phyloP scores from a whole-genome alignment of 495 filamentous ascomycete genomes.

The Beverwykella pulmonaria region DNA sequence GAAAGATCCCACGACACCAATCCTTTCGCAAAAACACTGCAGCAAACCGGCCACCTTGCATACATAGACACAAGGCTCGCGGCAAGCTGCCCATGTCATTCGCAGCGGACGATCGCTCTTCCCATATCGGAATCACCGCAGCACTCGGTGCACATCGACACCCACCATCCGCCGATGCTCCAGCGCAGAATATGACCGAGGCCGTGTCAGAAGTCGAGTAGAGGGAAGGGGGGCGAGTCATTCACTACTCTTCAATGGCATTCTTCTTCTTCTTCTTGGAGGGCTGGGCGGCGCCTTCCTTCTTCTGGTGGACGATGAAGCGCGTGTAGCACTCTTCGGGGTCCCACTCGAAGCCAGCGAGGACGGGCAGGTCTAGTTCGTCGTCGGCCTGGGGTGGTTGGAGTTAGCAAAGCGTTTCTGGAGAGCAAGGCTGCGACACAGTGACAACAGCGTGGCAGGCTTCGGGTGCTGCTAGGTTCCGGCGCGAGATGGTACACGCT shows the following conservation, averaged over 20 bases:
- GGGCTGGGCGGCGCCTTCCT: conserved; percentile 58
- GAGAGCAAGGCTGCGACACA: not conserved
- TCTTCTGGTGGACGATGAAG: conserved; percentile 81
- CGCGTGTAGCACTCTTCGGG: conserved; percentile 76
- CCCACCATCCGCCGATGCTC: conserved; percentile 22
- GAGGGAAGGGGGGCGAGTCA: conserved; percentile 35
- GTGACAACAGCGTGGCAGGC: not conserved
- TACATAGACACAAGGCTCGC: conserved; percentile 9
- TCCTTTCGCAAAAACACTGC: not conserved
- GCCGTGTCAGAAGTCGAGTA: conserved; percentile 23
- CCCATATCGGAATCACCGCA: conserved; percentile 22
- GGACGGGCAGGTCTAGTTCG: conserved; percentile 78
- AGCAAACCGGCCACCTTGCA: conserved; percentile 25
- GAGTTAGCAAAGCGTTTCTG: conserved; percentile 1
- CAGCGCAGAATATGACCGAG: conserved; percentile 21
- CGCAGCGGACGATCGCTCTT: conserved; percentile 21
- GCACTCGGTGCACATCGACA: conserved; percentile 26
- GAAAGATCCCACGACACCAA: not conserved
- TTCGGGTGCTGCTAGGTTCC: not conserved
- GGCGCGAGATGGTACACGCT: not conserved
- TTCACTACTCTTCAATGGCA: conserved; percentile 38
- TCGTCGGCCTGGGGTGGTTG: conserved; percentile 72
- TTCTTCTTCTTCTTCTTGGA: conserved; percentile 64
- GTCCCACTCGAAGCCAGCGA: conserved; percentile 94
- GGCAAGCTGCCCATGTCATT: conserved; percentile 4